phyloP scores from a whole-genome alignment of 495 filamentous ascomycete genomes.

The Hypoxylon subgilvum region DNA sequence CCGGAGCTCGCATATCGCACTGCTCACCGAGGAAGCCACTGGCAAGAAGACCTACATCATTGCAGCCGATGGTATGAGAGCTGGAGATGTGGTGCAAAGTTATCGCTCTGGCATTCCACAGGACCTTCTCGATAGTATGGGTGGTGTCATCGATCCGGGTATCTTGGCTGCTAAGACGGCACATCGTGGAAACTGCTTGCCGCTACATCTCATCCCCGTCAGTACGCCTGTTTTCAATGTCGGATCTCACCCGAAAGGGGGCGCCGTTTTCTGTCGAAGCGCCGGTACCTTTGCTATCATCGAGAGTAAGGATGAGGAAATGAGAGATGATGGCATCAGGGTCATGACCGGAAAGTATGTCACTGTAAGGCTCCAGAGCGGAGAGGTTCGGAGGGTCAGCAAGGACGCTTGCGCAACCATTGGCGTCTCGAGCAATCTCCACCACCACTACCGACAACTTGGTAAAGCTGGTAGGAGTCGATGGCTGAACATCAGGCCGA shows the following conservation, averaged over 20 bases:
- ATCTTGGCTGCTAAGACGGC: constrained; percentile 92
- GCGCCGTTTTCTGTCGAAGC: constrained; percentile 89
- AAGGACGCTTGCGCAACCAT: constrained; percentile 93
- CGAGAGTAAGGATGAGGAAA: constrained; percentile 79
- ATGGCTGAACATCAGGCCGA: constrained; percentile 92
- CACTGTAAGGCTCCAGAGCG: constrained; percentile 83
- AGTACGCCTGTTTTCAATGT: constrained; percentile 91
- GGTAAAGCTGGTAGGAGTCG: constrained; percentile 92
- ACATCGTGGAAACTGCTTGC: constrained; percentile 92
- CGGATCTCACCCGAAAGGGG: constrained; percentile 72
- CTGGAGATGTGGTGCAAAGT: constrained; percentile 88
- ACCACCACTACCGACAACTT: constrained; percentile 85
- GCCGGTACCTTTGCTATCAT: constrained; percentile 91
- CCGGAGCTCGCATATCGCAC: constrained; percentile 89
- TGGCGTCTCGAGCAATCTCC: constrained; percentile 89
- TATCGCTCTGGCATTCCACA: constrained; percentile 87
- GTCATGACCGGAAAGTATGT: constrained; percentile 69
- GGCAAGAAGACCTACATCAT: constrained; percentile 83
- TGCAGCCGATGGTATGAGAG: constrained; percentile 89
- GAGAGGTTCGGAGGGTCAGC: constrained; percentile 85
- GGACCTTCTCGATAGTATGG: constrained; percentile 85
- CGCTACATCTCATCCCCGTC: constrained; percentile 90
- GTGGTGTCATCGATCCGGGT: constrained; percentile 88
- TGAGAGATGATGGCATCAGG: constrained; percentile 60
- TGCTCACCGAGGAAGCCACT: constrained; percentile 74